phyloP scores from a whole-genome alignment of 176 grass and related monocot species.

The Cenchrus purpureus region DNA sequence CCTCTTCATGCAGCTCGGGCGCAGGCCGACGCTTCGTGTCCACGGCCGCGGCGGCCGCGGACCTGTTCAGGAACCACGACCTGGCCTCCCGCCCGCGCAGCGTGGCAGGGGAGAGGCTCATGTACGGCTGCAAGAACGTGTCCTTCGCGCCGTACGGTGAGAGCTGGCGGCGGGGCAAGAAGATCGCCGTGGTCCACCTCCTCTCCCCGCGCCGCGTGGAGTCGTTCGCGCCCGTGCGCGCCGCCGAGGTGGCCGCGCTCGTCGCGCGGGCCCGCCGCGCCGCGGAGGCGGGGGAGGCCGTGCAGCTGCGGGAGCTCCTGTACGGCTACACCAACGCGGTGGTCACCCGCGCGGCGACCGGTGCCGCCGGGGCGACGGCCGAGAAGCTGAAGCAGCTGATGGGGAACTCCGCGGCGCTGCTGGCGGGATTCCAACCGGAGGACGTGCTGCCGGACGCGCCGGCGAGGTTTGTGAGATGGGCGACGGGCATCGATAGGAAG shows the following conservation, averaged over 20 bases:
- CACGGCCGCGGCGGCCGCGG: conserved; percentile 49
- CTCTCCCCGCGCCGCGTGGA: conserved; percentile 52
- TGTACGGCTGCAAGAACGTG: conserved; percentile 44
- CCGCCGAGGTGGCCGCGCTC: conserved; percentile 42
- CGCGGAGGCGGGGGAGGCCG: conserved; percentile 24
- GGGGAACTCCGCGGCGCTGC: conserved; percentile 25
- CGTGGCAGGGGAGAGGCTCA: conserved; percentile 28
- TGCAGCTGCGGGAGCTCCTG: conserved; percentile 56
- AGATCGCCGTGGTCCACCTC: conserved; percentile 66
- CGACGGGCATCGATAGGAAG: conserved; percentile 50
- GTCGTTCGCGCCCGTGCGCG: conserved; percentile 50
- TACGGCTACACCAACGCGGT: conserved; percentile 58
- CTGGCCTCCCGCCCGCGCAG: conserved; percentile 56
- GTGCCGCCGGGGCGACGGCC: conserved; percentile 18
- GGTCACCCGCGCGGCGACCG: conserved; percentile 47
- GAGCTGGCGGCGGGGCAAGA: conserved; percentile 62
- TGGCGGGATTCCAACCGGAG: conserved; percentile 46
- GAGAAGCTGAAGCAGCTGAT: conserved; percentile 45
- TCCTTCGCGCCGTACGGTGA: conserved; percentile 66
- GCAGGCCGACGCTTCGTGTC: conserved; percentile 53
- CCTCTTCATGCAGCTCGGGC: conserved; percentile 56
- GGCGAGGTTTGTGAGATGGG: conserved; percentile 40
- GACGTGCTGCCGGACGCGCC: conserved; percentile 53
- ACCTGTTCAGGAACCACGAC: conserved; percentile 68
- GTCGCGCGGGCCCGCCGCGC: not conserved